Conservation (phyloP, 495 filamentous ascomycete species). For the Neurospora cerealis region DNA sequence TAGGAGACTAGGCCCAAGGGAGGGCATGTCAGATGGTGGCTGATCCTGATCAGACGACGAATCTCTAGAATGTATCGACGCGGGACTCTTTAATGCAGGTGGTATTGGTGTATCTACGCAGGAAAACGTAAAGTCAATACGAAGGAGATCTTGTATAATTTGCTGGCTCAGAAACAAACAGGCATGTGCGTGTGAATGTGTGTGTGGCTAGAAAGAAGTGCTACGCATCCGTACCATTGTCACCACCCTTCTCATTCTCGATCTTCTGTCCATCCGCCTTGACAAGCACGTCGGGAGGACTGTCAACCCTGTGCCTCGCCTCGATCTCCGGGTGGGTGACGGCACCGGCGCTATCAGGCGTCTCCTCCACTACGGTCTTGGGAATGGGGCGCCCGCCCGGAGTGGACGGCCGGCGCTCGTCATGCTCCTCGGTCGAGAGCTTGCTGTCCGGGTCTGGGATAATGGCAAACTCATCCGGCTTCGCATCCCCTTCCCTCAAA, state of each 20-base stretch:
- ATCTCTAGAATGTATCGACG: constrained; percentile 18
- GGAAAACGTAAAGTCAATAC: constrained; percentile 24
- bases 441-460: constrained; percentile 36
- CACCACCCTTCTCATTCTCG: constrained; percentile 15
- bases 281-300: constrained; percentile 36
- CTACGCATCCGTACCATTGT: constrained; percentile 30
- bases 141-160: constrained; percentile 6
- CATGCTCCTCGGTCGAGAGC: constrained; percentile 6
- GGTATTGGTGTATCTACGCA: constrained; percentile 31
- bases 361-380: constrained; percentile 40
- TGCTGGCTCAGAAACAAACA: constrained; percentile 1
- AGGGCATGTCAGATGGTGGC: constrained; percentile 9
- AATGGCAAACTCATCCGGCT: constrained; percentile 59
- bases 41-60: constrained; percentile 21
- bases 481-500: constrained; percentile 68
- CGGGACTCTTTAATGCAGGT: constrained; percentile 22
- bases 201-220: constrained; percentile 9
- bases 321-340: constrained; percentile 29
- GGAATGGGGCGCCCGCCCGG: constrained; percentile 37
- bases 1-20: background rate
- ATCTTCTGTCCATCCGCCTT: constrained; percentile 30
- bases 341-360: constrained; percentile 30
- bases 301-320: constrained; percentile 32
- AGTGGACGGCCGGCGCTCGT: constrained; percentile 20
- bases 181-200: constrained; percentile 1